A percentile compares a stretch with the other conserved stretches of the same genome.
These are phyloP conservation scores for Myriangium duriaei DNA, from an alignment of 2,329 filamentous ascomycete species.

Conservation along the genomic window DNA sequence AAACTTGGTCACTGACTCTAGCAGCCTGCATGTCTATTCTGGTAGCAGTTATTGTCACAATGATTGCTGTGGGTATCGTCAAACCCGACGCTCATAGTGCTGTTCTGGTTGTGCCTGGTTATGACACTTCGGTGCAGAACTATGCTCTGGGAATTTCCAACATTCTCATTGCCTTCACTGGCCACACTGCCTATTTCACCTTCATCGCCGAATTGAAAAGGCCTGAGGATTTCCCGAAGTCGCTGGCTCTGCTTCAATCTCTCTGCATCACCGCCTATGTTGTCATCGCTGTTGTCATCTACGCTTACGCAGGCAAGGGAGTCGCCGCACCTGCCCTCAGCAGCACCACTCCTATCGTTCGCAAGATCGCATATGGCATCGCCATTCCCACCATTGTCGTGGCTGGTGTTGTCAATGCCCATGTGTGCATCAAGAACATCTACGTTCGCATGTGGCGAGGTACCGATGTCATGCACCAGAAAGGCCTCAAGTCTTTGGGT, in stretches of 20 bases:
- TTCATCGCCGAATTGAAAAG: conserved; percentile 53
- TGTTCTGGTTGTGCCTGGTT: conserved; percentile 28
- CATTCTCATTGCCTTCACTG: conserved; percentile 37
- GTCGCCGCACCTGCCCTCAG: conserved; percentile 54
- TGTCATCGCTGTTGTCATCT: conserved; percentile 52
- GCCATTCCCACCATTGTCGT: conserved; percentile 60
- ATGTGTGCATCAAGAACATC: conserved; percentile 53
- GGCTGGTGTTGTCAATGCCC: conserved; percentile 57
- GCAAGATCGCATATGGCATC: conserved; percentile 57
- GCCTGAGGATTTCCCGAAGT: conserved; percentile 48
- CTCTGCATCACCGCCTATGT: conserved; percentile 50
- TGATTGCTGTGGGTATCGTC: conserved; percentile 48
- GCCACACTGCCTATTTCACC: conserved; percentile 46
- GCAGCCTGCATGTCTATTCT: conserved; percentile 51
- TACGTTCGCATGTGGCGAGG: conserved; percentile 49
- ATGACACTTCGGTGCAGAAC: conserved; percentile 31
- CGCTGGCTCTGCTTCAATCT: conserved; percentile 48
- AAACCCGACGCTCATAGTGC: conserved; percentile 28
- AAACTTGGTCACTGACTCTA: conserved; percentile 11
- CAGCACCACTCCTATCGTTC: conserved; percentile 41
- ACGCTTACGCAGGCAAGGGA: conserved; percentile 48
- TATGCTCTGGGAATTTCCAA: conserved; percentile 51
- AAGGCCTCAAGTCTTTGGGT: conserved; percentile 29
- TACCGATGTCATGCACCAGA: conserved; percentile 34
- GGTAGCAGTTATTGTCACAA: conserved; percentile 46